Evolutionary conservation across 2,329 filamentous ascomycete genomes (phyloP), one percentile per base, ranked within the genome.

Genomic region (Pseudogymnoascus sp.): DNA sequence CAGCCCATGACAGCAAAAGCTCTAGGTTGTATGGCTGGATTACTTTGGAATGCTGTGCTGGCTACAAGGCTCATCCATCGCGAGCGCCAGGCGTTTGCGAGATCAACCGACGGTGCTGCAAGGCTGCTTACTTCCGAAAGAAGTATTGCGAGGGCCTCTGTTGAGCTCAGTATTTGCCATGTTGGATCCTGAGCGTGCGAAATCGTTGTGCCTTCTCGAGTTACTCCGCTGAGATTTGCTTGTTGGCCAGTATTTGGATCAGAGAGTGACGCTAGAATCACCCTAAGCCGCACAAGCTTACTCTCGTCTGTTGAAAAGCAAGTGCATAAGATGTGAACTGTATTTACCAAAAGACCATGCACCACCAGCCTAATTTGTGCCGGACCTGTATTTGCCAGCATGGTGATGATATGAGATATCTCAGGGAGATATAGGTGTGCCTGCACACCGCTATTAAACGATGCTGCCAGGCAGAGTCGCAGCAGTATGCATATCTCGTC

Each of bases 21-120:
- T 18, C 84, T 77, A 5, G 86, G 85, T 65, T 89, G 86, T 61
- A 89, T 86, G 2, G 86, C 85, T 7, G 85, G 86, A 68, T 89
- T 89, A 68, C 85, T 88, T 69, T 89, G 86, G 69, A 89, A 89
- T 0, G 86, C 86, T 8, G 85, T 89, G 68, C 86, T 89, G 14
- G 86, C 85, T 38, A 89, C 85, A 20, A 89, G 75, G 67, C 85
- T 87, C 86, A 89, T 88, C 86, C 86, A 89, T 18, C 86, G 80
- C 18, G 86, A 85, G 25, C 86, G 81, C 86, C 86, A 89, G 14
- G 82, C 80, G 67, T 89, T 89, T 20, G 84, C 81, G 67, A 86
- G 76, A 65, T 88, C 84, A 7, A 83, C 74, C 0, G 84, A 84
- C 9, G 85, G 82, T 11, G 86, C 85, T 2, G 85, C 85, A 14